Conservation (phyloP, 2,329 filamentous ascomycete species). For the Cladosporium cucumerinum region DNA sequence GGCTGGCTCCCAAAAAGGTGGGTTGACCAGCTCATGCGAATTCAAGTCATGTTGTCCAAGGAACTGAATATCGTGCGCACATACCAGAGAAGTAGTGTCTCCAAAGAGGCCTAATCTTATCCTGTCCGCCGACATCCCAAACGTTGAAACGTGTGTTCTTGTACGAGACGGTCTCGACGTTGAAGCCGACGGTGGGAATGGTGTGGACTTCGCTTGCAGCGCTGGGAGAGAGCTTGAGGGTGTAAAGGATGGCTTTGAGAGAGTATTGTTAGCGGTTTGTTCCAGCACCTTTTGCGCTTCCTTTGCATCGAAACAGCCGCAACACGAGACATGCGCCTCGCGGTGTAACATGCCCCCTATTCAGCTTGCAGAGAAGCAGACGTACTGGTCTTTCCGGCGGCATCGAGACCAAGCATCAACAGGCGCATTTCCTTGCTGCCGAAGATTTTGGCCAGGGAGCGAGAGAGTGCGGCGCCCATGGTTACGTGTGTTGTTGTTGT, state of each 20-base stretch:
- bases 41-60: background rate
- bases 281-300: background rate
- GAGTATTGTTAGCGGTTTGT: background rate
- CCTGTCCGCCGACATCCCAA: slow-evolving; percentile 99
- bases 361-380: background rate
- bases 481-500: too few species aligned
- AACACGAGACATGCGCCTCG: background rate
- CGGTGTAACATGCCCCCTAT: slow-evolving; percentile 5
- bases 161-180: slow-evolving; percentile 99
- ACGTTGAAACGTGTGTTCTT: slow-evolving; percentile 99
- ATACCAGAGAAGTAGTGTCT: slow-evolving; percentile 93
- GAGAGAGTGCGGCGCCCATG: slow-evolving; percentile 89
- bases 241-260: slow-evolving; percentile 80
- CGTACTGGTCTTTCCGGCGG: slow-evolving; percentile 87
- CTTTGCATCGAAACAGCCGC: background rate
- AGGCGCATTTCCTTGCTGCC: slow-evolving; percentile 98
- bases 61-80: background rate
- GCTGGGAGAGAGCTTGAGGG: slow-evolving; percentile 74
- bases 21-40: background rate
- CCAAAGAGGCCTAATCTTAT: slow-evolving; percentile 99
- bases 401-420: slow-evolving; percentile 95
- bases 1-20: background rate
- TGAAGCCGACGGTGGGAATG: slow-evolving; percentile 99
- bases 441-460: slow-evolving; percentile 98
- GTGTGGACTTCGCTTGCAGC: slow-evolving; percentile 93